These are phyloP conservation scores for Ottelia alismoides DNA, from an alignment of 106 monocot species.

Conservation along the genomic window DNA sequence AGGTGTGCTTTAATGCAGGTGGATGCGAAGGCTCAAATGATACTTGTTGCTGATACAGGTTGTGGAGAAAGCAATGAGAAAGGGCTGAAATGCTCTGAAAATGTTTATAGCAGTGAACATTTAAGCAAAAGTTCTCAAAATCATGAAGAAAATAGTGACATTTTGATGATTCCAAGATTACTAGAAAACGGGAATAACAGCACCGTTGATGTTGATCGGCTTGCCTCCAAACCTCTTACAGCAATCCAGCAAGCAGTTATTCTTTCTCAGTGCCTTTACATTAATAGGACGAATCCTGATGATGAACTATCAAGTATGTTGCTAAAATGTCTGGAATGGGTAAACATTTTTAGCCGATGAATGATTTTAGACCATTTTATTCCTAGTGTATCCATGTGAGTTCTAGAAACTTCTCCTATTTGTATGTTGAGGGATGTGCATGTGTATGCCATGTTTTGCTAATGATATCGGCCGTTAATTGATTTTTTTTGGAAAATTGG, in stretches of 20 bases:
- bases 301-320: slow-evolving; percentile 92
- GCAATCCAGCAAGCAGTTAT: slow-evolving; percentile 74
- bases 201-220: slow-evolving; percentile 2
- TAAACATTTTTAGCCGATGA: too few species aligned
- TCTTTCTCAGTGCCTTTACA: slow-evolving; percentile 66
- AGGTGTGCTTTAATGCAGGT: slow-evolving; percentile 32
- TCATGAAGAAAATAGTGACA: slow-evolving; percentile 45
- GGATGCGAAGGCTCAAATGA: slow-evolving; percentile 76
- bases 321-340: too few species aligned
- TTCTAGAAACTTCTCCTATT: too few species aligned
- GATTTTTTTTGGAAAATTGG: too few species aligned
- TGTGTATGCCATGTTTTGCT: too few species aligned
- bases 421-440: too few species aligned
- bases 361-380: too few species aligned
- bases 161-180: slow-evolving; percentile 63
- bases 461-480: too few species aligned
- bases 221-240: slow-evolving; percentile 16
- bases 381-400: too few species aligned
- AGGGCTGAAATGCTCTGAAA: slow-evolving; percentile 5
- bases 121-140: slow-evolving; percentile 11
- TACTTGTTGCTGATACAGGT: slow-evolving; percentile 57
- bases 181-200: slow-evolving; percentile 28
- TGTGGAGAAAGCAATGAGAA: slow-evolving; percentile 11
- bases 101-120: slow-evolving; percentile 8
- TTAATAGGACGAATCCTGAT: slow-evolving; percentile 56